Conservation (phyloP, 1,139 yeast species). For the Pichia sp. region DNA sequence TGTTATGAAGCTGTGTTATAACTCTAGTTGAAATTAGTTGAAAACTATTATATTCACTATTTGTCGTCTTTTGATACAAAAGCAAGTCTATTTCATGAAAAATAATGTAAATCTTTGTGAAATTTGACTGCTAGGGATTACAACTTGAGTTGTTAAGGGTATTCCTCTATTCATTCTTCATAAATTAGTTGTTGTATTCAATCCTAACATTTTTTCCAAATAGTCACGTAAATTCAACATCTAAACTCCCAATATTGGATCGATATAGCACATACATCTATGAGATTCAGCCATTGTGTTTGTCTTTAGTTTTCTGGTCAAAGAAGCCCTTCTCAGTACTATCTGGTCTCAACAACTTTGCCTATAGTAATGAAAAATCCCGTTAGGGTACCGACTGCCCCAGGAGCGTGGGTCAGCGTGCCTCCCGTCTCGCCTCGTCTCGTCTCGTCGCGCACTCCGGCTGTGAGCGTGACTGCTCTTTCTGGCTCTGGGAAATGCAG, state of each 20-base stretch:
- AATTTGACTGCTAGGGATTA: too few relatives aligned
- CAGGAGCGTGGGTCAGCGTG: background rate
- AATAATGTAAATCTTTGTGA: too few relatives aligned
- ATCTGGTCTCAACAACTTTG: background rate
- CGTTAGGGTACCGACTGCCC: background rate
- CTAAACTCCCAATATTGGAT: background rate
- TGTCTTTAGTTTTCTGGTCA: slow-evolving; percentile 16
- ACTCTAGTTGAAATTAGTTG: too few relatives aligned
- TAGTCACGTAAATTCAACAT: background rate
- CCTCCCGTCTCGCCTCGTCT: background rate
- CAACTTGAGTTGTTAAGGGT: too few relatives aligned
- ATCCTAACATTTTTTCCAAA: too few relatives aligned
- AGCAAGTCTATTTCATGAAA: too few relatives aligned
- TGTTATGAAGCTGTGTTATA: background rate
- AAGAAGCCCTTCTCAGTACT: background rate
- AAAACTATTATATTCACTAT: too few relatives aligned
- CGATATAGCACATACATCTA: slow-evolving; percentile 62
- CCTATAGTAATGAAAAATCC: background rate
- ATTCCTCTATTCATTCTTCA: too few relatives aligned
- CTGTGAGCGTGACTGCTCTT: background rate
- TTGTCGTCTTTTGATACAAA: too few relatives aligned
- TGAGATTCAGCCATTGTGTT: slow-evolving; percentile 88
- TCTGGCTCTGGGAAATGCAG: background rate
- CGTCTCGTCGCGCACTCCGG: background rate
- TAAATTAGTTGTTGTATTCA: too few relatives aligned